Conservation (phyloP, 2,329 filamentous ascomycete genomes). For the Aspergillus sergii region DNA sequence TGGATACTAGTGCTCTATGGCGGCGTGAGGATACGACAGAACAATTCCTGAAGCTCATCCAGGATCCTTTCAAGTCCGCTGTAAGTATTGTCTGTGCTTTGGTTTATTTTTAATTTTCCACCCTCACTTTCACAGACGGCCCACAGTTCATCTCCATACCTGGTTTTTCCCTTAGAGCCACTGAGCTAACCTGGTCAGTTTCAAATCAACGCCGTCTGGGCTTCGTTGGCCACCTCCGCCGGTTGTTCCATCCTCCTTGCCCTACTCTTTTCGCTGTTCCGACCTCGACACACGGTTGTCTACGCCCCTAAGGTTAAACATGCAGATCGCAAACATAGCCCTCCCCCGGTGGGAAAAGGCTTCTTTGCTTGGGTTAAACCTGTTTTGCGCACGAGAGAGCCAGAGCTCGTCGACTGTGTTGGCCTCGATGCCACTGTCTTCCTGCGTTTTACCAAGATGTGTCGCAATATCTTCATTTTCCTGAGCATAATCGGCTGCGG, state of each 20-base stretch:
- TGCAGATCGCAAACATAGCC: conserved; percentile 85
- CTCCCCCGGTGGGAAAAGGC: conserved; percentile 83
- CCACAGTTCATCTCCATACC: neutral
- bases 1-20: conserved; percentile 30
- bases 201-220: conserved; percentile 67
- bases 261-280: conserved; percentile 81
- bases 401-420: conserved; percentile 75
- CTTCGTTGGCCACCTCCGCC: conserved; percentile 78
- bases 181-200: conserved; percentile 45
- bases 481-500: conserved; percentile 72
- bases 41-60: conserved; percentile 47
- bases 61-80: conserved; percentile 48
- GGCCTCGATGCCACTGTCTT: conserved; percentile 92
- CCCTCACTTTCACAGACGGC: neutral
- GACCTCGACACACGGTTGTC: conserved; percentile 87
- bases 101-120: neutral
- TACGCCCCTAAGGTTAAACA: conserved; percentile 95
- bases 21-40: conserved; percentile 32
- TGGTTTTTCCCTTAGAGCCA: neutral
- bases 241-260: conserved; percentile 74
- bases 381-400: conserved; percentile 75
- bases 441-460: conserved; percentile 85
- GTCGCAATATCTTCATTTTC: conserved; percentile 81
- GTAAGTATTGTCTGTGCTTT: conserved; percentile 31
- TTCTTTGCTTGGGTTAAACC: conserved; percentile 85